Base-by-base conservation (phyloP, 345 rosid genomes). In the Pugionium dolabratum region DNA sequence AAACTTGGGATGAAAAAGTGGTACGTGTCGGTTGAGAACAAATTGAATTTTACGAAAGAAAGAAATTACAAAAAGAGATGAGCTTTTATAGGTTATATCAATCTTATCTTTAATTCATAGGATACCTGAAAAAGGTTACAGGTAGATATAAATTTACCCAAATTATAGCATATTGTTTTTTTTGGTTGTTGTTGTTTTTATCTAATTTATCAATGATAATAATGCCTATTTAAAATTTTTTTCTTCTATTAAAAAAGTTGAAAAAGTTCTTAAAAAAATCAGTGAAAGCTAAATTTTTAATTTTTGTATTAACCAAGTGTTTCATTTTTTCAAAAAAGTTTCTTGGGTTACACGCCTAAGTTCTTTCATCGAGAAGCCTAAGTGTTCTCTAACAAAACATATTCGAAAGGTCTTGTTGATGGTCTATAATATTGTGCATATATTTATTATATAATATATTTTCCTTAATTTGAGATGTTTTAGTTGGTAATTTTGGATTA, bases 121-220 rank as follows among this genome's bases (percentile, higher is more conserved):
- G 73, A 59, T 69, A 69, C 59, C 59, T 69, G 66, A 59, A 59
- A 68, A 57, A 59, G 58, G 64, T 27, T 10, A 27, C 50, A 64
- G 40, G 55, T 67, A 46, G 0, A 29, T 31, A 32, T 48, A 30
- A 37, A n/a, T 50, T 59, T 53, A 69, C 73, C 66, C 11, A 58
- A 57, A 37, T 67, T 67, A 37, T 58, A 34, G 39, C 44, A 2
- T 28, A 39, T 34, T 40, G 5, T 9, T 9, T 4, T 28, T 57
- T 35, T 18, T 54, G 18, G 18, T 18, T 18, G 18, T 18, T 18
- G 18, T 18, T 18, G 18, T 18, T 36, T 54, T 2, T 36, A 1
- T 6, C 0, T 6, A 35, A 5, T 18, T 18, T 18, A 44, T 6
- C n/a, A 10, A 4, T 59, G 29, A 30, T 43, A 18, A 18, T 18